Evolutionary conservation across 352 stramenopile genomes (phyloP), one percentile per base, ranked within the genome.

Genomic region (Thalassiosira gravida): DNA sequence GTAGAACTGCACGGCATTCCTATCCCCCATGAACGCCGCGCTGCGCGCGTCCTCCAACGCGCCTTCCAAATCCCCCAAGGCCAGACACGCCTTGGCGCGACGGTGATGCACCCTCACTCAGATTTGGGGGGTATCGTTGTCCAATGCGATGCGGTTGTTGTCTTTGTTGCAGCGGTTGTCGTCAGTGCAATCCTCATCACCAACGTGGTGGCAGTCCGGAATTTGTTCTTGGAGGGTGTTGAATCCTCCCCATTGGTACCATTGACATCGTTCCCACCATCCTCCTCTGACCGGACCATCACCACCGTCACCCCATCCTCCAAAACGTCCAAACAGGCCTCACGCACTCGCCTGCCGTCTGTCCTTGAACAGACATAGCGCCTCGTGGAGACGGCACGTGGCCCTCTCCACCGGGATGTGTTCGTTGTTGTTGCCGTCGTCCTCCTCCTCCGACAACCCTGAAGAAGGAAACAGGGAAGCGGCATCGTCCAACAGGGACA

Each of bases 351-450:
- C 76, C 64, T 30, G 82, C 30, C 85, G 29, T 46, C 84, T 59
- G 32, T 77, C 39, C 68, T 93, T 93, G 5, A 92, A 76, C 20
- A 83, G 68, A 78, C 88, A 93, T 13, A 93, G 67, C 29, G 88
- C 82, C 59, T 93, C 82, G 63, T 93, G 88, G 16, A 93, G 67
- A 16, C 79, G 78, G 81, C 86, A 93, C 3, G 88, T 93, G 2
- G 76, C 77, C 29, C 69, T 78, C 64, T 93, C 88, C n/a, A 89
- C 72, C 27, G 27, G 18, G 14, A 86, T 77, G 25, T 64, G 11
- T 44, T 53, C 44, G n/a, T n/a, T n/a, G n/a, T n/a, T n/a, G n/a
- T n/a, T n/a, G n/a, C n/a, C n/a, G n/a, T n/a, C n/a, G n/a, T 61
- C 47, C 42, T 67, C 37, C 46, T 42, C 47, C n/a, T 47, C 22